Percentiles rank a stretch among this genome's conserved stretches.
These are phyloP conservation scores for Dipteronia sinensis DNA, from an alignment of 345 rosid genomes.

Conservation along the genomic window DNA sequence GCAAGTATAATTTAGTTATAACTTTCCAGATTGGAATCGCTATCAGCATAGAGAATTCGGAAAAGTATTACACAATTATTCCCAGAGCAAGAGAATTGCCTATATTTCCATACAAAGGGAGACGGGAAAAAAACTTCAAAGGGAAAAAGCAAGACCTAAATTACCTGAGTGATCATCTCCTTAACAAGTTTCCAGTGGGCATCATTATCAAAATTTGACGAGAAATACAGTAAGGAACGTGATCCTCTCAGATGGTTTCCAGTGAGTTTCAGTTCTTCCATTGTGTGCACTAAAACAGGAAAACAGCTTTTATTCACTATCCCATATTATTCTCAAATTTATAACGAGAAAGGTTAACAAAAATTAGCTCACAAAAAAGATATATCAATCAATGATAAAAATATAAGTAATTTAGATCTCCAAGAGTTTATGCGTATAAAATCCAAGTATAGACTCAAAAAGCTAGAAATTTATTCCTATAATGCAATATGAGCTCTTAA, in stretches of 20 bases:
- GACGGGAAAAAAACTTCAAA: background rate
- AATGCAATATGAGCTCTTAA: background rate
- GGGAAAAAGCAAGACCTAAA: slow-evolving; percentile 1
- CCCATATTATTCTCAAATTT: background rate
- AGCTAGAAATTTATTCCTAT: background rate
- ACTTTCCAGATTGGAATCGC: background rate
- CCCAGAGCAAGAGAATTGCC: background rate
- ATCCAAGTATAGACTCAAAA: background rate
- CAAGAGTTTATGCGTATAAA: background rate
- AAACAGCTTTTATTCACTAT: background rate
- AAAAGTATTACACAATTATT: background rate
- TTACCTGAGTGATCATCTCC: slow-evolving; percentile 82
- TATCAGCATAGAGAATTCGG: background rate
- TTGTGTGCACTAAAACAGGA: slow-evolving; percentile 74
- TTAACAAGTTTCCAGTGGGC: slow-evolving; percentile 91
- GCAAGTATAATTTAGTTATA: background rate
- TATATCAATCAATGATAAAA: too few relatives aligned
- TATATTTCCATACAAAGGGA: background rate
- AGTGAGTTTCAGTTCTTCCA: slow-evolving; percentile 96
- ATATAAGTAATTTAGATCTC: background rate
- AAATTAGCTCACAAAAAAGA: background rate
- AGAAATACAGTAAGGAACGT: slow-evolving; percentile 80
- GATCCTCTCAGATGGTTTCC: slow-evolving; percentile 94
- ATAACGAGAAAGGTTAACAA: background rate
- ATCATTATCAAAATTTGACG: slow-evolving; percentile 79